Evolutionary conservation across 1,139 yeast genomes (phyloP).

Genomic region (Groenewaldozyma sp.): DNA sequence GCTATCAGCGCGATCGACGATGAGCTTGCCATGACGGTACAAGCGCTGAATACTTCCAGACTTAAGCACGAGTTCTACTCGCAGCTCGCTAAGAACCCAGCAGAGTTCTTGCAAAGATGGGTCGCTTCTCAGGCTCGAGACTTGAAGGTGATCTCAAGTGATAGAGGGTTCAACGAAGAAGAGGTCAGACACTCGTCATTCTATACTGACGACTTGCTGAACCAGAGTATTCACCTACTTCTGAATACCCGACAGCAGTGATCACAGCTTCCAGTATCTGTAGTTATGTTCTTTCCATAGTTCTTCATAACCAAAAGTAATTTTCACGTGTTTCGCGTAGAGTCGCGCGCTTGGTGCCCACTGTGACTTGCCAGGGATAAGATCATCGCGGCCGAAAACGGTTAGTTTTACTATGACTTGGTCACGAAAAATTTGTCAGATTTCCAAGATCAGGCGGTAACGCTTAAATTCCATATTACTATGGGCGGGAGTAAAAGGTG

Average conservation of each 20-base stretch:
- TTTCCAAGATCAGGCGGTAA: too few species aligned
- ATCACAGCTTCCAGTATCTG: too few species aligned
- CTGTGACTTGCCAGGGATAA: too few species aligned
- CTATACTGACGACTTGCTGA: slow-evolving; percentile 65
- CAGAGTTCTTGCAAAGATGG: slow-evolving; percentile 64
- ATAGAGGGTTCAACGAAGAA: slow-evolving; percentile 87
- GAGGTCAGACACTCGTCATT: slow-evolving; percentile 74
- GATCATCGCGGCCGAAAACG: too few species aligned
- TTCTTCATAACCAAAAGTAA: too few species aligned
- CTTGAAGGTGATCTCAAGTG: slow-evolving; percentile 68
- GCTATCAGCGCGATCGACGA: slow-evolving; percentile 49
- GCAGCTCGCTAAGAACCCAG: slow-evolving; percentile 68
- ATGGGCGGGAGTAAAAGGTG: too few species aligned
- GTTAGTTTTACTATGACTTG: too few species aligned
- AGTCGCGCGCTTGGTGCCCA: too few species aligned
- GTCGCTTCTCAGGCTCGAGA: slow-evolving; percentile 66
- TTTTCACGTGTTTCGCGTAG: neutral
- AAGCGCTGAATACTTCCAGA: slow-evolving; percentile 55
- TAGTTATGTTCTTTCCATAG: neutral
- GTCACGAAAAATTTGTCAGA: too few species aligned
- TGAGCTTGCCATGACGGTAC: slow-evolving; percentile 53
- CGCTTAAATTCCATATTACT: too few species aligned
- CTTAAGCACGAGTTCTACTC: slow-evolving; percentile 64
- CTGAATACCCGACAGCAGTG: slow-evolving; percentile 36
- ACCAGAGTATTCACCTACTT: slow-evolving; percentile 68